phyloP scores from a whole-genome alignment of 2,329 filamentous ascomycete genomes.

The Alternaria sp. region DNA sequence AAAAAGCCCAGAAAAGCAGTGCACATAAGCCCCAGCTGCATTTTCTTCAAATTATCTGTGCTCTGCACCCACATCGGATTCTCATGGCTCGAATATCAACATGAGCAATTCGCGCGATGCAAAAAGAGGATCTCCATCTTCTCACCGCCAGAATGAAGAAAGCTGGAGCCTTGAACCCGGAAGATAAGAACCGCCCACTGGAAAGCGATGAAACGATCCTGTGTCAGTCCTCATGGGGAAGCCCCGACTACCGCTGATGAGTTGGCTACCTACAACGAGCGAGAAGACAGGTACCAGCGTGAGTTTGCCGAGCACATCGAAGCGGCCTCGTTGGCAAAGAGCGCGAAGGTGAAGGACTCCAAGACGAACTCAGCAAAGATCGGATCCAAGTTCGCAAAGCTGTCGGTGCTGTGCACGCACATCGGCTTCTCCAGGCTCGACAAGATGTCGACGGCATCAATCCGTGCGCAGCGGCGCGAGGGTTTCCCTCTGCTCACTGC shows the following conservation, averaged over 20 bases:
- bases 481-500: neutral
- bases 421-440: neutral
- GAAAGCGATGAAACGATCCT: neutral
- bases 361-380: no score
- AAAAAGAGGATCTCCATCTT: neutral
- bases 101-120: neutral
- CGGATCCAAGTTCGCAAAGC: neutral
- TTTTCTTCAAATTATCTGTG: fast-evolving
- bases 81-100: neutral
- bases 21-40: neutral
- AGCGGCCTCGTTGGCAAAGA: no score
- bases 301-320: no score
- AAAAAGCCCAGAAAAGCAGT: neutral
- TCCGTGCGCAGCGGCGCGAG: neutral
- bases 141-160: neutral
- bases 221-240: neutral
- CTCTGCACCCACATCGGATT: neutral
- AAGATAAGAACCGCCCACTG: neutral
- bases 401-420: neutral
- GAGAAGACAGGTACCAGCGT: no score
- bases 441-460: neutral
- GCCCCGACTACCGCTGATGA: no score
- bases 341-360: no score
- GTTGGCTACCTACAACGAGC: no score
- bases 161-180: neutral